Evolutionary conservation across 208 protist species (phyloP), one percentile per base, ranked within the genome.

Genomic region (Lotmaria passim): DNA sequence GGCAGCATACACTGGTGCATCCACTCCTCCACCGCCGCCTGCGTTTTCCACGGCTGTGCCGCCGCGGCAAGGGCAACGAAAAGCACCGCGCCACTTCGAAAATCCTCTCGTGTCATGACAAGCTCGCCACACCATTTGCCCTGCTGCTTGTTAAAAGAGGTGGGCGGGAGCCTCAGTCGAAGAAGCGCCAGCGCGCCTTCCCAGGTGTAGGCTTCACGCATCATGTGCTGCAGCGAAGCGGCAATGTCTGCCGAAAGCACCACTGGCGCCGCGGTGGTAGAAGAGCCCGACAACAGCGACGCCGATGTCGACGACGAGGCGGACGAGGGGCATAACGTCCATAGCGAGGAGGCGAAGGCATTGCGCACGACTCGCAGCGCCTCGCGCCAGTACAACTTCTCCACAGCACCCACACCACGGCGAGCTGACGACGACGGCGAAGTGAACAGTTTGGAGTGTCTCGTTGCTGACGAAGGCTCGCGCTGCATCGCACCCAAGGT

Each of bases 21-120:
- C 39, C 59, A 61, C 28, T 60, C 53, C 12, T 78, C 66, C 17
- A 88, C 70, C 21, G 75, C 68, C n/a, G 63, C 71, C 67, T 93
- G 81, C 44, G 52, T 57, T 47, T 57, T 55, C 87, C 87, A 93
- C 50, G 87, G 87, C 21, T 77, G 63, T n/a, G 59, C 31, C 34
- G 51, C 46, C 8, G 73, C 51, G 6, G 79, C 72, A n/a, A 84
- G 47, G 26, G 75, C 65, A 0, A 86, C 36, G 58, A 89, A 86
- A 19, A 76, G 73, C 19, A 62, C 53, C n/a, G 76, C 75, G 24
- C 82, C 83, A 11, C 19, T 10, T 6, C 1, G 43, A 24, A 71
- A 77, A 10, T 46, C 38, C 0, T 43, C 46, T 1, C 10, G 1
- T 10, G 38, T 14, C 53, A 76, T 53, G 11, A 12, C 3, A 12